Base-by-base conservation (phyloP, 208 protist species). In the Acanthamoeba triangularis region DNA sequence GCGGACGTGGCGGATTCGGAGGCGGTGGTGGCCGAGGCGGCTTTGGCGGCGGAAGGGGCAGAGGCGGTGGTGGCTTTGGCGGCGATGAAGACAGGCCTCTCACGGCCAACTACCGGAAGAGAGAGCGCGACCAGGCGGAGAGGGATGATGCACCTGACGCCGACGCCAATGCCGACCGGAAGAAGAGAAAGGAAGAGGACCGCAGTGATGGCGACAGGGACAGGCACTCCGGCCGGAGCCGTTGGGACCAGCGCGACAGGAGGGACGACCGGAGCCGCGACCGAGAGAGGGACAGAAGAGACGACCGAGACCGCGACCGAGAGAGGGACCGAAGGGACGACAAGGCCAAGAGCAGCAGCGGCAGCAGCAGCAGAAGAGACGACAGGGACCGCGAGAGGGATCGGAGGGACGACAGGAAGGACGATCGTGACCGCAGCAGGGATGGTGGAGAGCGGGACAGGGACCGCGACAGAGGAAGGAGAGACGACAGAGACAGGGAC, bases 251-350 rank as follows among this genome's bases (percentile, higher is more conserved):
- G 35, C 56, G 87, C 41, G 59, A 74, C 11, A 14, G 13, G 65
- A 35, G 33, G 23, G 47, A 84, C 41, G 90, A 94, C 37, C n/a
- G 63, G 90, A 0, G 47, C 37, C 90, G 69, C 25, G 44, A 41
- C 52, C 85, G 65, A 49, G 30, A 52, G 54, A 33, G 56, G 37
- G 69, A 80, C 33, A 65, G 85, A 65, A 47, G 41, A 18, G 41
- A 47, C 30, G 84, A 90, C 16, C 52, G 84, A 20, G 84, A 90
- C n/a, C 25, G 52, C 25, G 80, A 56, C 47, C 52, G 84, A 16
- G 80, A 88, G 33, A 67, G 52, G 11, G 84, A 91, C 23, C 8
- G 49, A 25, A 28, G 54, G 16, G 85, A 69, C 30, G 47, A 54
- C 76, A 82, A 20, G 35, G 69, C 2, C 69, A 78, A 18, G 30